Base-by-base conservation (phyloP, 2,329 filamentous ascomycete genomes). In the Claviceps cyperi region DNA sequence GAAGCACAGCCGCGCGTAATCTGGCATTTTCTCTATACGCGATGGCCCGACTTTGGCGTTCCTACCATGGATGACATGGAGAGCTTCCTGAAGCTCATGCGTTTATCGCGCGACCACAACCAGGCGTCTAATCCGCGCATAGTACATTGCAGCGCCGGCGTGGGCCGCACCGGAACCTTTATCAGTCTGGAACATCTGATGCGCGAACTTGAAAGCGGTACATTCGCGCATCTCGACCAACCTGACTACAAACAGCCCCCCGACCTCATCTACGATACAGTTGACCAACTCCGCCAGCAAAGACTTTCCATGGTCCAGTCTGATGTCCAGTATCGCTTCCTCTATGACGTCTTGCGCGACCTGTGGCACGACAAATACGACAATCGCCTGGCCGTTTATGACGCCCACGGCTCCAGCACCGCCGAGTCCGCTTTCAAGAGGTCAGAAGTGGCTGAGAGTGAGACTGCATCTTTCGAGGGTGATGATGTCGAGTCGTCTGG, bases 251-350 rank as follows among this genome's bases (percentile, higher is more conserved):
- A 96, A 59, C 77, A 84, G 39, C 4, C 17, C 19, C 56, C 55
- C 0, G 90, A 97, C 59, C 77, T 84, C 2, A 76, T 98, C 40
- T 86, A 81, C 56, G 75, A 84, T 17, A 84, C 85, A 0, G 90
- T 98, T 49, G 84, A 94, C 58, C 68, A 71, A 53, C 74, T 98
- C 50, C 78, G 92, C 43, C 80, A 91, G 64, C 92, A 98, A 71
- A 78, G 92, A 17, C 86, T 87, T 70, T 86, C 83, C 67, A 98
- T 98, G 92, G 92, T 98, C 5, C 92, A 97, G 68, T 83, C 86
- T 44, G 85, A 91, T 58, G 64, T 76, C 46, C 92, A 98, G 64
- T 92, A 86, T 59, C 68, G 78, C 38, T 96, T 97, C 64, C 78
- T 98, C 51, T 97, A 98, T 68, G 81, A 89, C 60, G 86, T 94